Evolutionary conservation across 208 protist genomes (phyloP).

Genomic region (Phytomonas francai): DNA sequence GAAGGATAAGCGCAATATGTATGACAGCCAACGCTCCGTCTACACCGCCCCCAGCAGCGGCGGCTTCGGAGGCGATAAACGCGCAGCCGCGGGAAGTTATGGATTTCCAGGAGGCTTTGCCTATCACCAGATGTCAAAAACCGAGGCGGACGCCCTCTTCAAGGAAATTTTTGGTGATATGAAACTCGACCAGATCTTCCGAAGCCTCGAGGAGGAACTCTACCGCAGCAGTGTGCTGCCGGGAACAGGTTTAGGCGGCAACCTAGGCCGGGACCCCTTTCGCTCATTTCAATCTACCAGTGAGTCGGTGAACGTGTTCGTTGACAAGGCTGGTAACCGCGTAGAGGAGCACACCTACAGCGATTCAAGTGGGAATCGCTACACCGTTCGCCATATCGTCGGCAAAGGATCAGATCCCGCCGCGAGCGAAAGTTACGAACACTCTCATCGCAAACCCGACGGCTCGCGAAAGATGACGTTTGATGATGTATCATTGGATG

Average conservation of each 20-base stretch:
- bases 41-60: slow-evolving; percentile 19
- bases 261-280: slow-evolving; percentile 32
- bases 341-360: slow-evolving; percentile 78
- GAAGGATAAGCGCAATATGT: slow-evolving; percentile 65
- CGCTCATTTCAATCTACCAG: slow-evolving; percentile 58
- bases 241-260: slow-evolving; percentile 9
- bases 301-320: slow-evolving; percentile 36
- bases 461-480: slow-evolving; percentile 6
- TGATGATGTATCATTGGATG: background rate
- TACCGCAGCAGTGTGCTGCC: slow-evolving; percentile 24
- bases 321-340: slow-evolving; percentile 66
- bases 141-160: slow-evolving; percentile 80
- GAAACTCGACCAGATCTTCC: slow-evolving; percentile 82
- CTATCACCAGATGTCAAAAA: slow-evolving; percentile 83
- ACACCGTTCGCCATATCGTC: slow-evolving; percentile 55
- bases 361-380: slow-evolving; percentile 52
- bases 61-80: slow-evolving; percentile 5
- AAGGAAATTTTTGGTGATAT: slow-evolving; percentile 81
- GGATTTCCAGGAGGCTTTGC: slow-evolving; percentile 18
- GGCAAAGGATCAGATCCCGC: slow-evolving; percentile 45
- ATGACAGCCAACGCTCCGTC: slow-evolving; percentile 52
- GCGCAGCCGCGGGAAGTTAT: background rate
- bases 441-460: slow-evolving; percentile 39
- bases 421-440: slow-evolving; percentile 54
- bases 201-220: slow-evolving; percentile 74